Base-by-base conservation (phyloP, 805 yeast species). In the Starmera quercuum region DNA sequence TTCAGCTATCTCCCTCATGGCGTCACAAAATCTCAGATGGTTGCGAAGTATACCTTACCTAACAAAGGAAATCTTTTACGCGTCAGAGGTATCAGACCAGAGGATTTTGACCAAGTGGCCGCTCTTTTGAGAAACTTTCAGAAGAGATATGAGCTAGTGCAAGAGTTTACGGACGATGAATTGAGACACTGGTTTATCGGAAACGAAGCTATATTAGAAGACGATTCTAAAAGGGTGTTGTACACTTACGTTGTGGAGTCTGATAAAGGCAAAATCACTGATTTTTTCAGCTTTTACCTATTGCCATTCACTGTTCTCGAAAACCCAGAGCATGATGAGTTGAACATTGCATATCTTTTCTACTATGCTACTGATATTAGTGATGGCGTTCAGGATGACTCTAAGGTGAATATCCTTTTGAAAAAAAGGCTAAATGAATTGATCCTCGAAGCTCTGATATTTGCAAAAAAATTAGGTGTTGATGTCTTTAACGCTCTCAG, bases 401-500 rank as follows among this genome's bases (percentile, higher is more conserved):
- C 52, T 18, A 66, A 53, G 4, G 72, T 62, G 4, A 66, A 68
- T 8, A 50, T 51, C 13, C 50, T 58, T 20, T 64, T 84, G 44
- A 69, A 71, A 46, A 63, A 64, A 41, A 70, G 97, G 44, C 67
- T 92, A 43, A 62, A 58, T 18, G 58, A 64, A 5, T 63, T 90
- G 42, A 68, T 87, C 35, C 65, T 64, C 31, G 95, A 88, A 49
- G 87, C 92, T 1, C 68, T 88, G 36, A 71, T 90, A 33, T 59
- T 84, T 26, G 78, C 95, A 20, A 81, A 83, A 55, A 56, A 64
- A 27, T 59, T 66, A 31, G 70, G 71, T 18, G 84, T 83, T 48
- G 98, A 92, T 54, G 97, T 92, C 4, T 85, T 90, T 70, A 92
- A 92, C 55, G 95, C 97, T 8, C 66, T 92, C 41, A 77, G 97